phyloP scores from a whole-genome alignment of 257 asterid genomes.

The Fraxinus quadrangulata region DNA sequence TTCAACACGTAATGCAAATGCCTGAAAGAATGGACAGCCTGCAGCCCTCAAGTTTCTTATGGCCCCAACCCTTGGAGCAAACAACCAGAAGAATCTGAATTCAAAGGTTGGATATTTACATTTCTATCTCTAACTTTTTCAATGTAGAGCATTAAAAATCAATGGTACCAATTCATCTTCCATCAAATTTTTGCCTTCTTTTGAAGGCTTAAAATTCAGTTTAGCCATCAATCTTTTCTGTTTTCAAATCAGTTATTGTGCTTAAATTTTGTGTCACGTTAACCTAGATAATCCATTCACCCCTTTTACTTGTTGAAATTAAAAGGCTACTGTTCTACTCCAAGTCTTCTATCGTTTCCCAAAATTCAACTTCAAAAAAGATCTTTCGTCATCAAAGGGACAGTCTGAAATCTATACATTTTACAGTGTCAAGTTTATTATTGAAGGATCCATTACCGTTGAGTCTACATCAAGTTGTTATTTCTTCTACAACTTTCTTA shows the following conservation, averaged over 20 bases:
- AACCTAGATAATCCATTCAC: slow-evolving; percentile 4
- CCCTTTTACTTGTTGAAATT: slow-evolving; percentile 5
- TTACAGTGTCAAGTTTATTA: neutral
- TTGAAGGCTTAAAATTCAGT: neutral
- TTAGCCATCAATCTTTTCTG: slow-evolving; percentile 7
- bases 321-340: neutral
- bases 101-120: neutral
- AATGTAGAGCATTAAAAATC: slow-evolving; percentile 19
- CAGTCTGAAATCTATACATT: neutral
- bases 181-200: slow-evolving; percentile 10
- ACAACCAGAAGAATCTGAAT: slow-evolving; percentile 8
- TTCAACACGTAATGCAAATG: slow-evolving; percentile 5
- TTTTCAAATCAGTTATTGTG: slow-evolving; percentile 9
- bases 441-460: neutral
- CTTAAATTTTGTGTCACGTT: neutral
- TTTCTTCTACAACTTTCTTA: neutral
- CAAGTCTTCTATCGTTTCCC: neutral
- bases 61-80: slow-evolving; percentile 12
- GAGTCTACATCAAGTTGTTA: neutral
- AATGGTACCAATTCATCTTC: neutral
- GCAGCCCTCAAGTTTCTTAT: slow-evolving; percentile 2
- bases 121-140: neutral
- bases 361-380: neutral
- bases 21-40: slow-evolving; percentile 1
- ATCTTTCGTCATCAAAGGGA: neutral